A percentile compares a stretch with the other conserved stretches of the same genome.
Evolutionary conservation across 306 rosid genomes (phyloP).

Genomic region (Prosopis cineraria): DNA sequence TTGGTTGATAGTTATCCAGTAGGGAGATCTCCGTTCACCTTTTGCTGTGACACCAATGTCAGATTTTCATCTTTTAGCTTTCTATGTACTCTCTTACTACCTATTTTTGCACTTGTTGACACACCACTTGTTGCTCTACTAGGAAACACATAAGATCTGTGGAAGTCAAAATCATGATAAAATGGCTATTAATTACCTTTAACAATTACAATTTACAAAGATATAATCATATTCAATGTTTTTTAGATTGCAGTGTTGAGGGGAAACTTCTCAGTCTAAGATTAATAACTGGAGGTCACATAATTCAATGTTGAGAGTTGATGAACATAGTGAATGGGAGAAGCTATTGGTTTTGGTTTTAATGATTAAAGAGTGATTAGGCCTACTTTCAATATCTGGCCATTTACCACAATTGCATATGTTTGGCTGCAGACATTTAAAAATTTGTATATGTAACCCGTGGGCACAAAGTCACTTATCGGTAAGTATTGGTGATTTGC

Average conservation of each 20-base stretch:
- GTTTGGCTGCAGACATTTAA: not conserved
- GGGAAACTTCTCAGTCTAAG: not conserved
- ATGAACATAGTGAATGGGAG: not conserved
- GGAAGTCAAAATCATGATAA: not conserved
- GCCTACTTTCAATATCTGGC: not conserved
- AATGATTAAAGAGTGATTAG: not conserved
- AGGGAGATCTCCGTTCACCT: not conserved
- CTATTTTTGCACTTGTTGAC: not conserved
- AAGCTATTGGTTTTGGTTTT: not conserved
- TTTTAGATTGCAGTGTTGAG: not conserved
- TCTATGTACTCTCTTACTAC: conserved; percentile 4
- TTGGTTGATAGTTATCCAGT: not conserved
- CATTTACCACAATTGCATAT: not conserved
- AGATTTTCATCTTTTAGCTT: not conserved
- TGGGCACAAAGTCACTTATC: not conserved
- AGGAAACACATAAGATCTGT: not conserved
- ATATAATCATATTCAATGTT: not conserved
- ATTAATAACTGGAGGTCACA: not conserved
- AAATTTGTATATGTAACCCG: not conserved
- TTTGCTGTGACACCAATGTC: not conserved
- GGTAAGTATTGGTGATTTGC: not conserved
- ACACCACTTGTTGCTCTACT: not conserved
- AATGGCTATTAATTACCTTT: not conserved
- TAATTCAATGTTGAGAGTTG: not conserved
- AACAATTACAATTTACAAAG: not conserved